These are phyloP conservation scores for Chenopodium berlandieri DNA, from an alignment of 148 eudicot species.

Conservation along the genomic window DNA sequence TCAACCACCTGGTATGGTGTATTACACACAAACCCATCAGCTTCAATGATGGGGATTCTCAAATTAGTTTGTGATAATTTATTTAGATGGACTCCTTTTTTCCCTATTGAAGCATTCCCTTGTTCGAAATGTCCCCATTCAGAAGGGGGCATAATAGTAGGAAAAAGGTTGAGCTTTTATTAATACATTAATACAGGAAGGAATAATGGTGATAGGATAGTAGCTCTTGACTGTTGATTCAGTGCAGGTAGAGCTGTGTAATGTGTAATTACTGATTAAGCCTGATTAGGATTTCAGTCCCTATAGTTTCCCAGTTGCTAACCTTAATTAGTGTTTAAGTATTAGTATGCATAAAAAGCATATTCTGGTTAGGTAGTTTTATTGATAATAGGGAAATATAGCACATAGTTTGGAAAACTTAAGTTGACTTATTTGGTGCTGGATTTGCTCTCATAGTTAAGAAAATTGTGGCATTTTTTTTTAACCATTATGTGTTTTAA, in stretches of 20 bases:
- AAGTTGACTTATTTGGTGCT: not conserved
- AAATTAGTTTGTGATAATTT: not conserved
- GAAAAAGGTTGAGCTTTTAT: conserved; percentile 8
- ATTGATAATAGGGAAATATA: not conserved
- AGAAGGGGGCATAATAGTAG: conserved; percentile 5
- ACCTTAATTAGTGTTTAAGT: not conserved
- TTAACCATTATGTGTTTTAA: too few species aligned
- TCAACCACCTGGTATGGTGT: conserved; percentile 80
- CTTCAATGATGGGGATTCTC: conserved; percentile 37
- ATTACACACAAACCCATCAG: conserved; percentile 61
- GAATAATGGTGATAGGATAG: conserved; percentile 11
- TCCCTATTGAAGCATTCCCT: conserved; percentile 9
- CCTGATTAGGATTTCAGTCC: conserved; percentile 16
- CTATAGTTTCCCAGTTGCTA: conserved; percentile 2
- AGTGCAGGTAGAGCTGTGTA: conserved; percentile 11
- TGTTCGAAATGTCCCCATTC: not conserved
- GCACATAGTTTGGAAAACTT: not conserved
- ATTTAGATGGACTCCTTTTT: not conserved
- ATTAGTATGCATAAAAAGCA: not conserved
- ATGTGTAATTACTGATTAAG: conserved; percentile 21
- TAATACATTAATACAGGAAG: conserved; percentile 10
- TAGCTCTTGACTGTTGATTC: not conserved
- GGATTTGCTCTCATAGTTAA: not conserved
- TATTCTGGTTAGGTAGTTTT: not conserved
- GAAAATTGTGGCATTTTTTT: too few species aligned